phyloP scores from a whole-genome alignment of 768 basidiomycete species.

The Artomyces pyxidatus region DNA sequence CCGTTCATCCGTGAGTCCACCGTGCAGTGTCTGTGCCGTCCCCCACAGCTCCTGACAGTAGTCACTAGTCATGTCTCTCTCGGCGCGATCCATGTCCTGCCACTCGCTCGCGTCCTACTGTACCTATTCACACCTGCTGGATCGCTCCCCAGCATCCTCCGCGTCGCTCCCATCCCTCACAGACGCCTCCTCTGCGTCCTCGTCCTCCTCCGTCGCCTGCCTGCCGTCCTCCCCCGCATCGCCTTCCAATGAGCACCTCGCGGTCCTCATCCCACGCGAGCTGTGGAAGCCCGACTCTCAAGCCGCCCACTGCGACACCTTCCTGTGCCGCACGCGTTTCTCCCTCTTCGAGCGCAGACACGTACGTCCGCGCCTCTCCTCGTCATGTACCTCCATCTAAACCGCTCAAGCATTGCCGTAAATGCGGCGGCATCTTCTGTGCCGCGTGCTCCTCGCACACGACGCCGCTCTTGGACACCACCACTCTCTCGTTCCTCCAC shows the following conservation, averaged over 20 bases:
- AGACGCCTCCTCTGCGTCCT: slow-evolving; percentile 19
- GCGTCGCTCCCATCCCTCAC: slow-evolving; percentile 19
- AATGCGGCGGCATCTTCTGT: slow-evolving; percentile 78
- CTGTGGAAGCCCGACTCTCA: slow-evolving; percentile 75
- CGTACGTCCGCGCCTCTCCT: slow-evolving; percentile 33
- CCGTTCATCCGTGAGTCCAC: too few species aligned
- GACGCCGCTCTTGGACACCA: slow-evolving; percentile 66
- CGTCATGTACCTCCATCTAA: slow-evolving; percentile 3
- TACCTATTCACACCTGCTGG: too few species aligned
- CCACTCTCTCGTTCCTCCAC: slow-evolving; percentile 58
- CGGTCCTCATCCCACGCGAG: slow-evolving; percentile 57
- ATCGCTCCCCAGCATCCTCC: slow-evolving; percentile 7
- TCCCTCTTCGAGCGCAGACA: slow-evolving; percentile 69
- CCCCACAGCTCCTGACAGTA: too few species aligned
- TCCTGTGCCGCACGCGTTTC: slow-evolving; percentile 58
- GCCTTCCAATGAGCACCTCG: slow-evolving; percentile 61
- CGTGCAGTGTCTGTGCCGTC: too few species aligned
- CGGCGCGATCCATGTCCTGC: too few species aligned
- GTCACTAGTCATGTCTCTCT: too few species aligned
- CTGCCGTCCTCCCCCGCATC: slow-evolving; percentile 1
- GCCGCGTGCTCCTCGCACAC: slow-evolving; percentile 47
- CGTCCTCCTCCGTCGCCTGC: slow-evolving; percentile 16
- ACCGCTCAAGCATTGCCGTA: slow-evolving; percentile 63
- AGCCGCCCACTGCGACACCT: slow-evolving; percentile 62
- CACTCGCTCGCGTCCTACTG: too few species aligned